Base-by-base conservation (phyloP, 2,329 filamentous ascomycete genomes). In the Camillea tinctor region DNA sequence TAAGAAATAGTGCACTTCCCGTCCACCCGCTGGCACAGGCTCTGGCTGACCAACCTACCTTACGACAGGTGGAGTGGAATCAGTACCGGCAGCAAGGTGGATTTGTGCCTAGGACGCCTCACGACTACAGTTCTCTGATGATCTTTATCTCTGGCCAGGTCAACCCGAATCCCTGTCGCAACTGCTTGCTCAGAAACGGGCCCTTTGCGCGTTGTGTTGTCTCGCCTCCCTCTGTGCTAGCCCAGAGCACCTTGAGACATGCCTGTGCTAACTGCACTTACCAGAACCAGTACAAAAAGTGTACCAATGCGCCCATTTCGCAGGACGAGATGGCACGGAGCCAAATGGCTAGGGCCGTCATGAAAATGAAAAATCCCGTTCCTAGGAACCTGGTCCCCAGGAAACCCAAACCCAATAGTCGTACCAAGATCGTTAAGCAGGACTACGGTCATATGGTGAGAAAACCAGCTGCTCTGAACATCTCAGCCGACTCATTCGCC, bases 181-280 rank as follows among this genome's bases (percentile, higher is more conserved):
- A 71, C 26, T 72, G 71, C 49, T 40, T 64, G 5, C 54, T 69
- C 19, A 64, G 57, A 48, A 71, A 72, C 56, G 70, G 71, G 1
- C 71, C 69, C n/a, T 72, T 64, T 48, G 64, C 66, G 17, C 64
- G 53, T 11, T 72, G 71, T 53, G 50, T 72, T 3, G 65, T 71
- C 11, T 60, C 70, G 5, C 69, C 69, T 15, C 68, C 68, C 0
- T 22, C 60, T 1, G 68, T 72, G 11, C 58, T 72, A 9, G 66
- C 66, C 1, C 48, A 64, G 26, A 68, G 66, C 49, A 60, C 52
- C 20, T 26, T 71, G n/a, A 62, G 57, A 51, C 70, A 72, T 50
- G 69, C 66, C 9, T 72, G 71, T n/a, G 68, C 69, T 13, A 72
- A 71, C 48, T 72, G 71, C 64, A 71, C 67, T 1, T 72, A 72